Base-by-base conservation (phyloP, 768 basidiomycete genomes). In the Postia placenta region DNA sequence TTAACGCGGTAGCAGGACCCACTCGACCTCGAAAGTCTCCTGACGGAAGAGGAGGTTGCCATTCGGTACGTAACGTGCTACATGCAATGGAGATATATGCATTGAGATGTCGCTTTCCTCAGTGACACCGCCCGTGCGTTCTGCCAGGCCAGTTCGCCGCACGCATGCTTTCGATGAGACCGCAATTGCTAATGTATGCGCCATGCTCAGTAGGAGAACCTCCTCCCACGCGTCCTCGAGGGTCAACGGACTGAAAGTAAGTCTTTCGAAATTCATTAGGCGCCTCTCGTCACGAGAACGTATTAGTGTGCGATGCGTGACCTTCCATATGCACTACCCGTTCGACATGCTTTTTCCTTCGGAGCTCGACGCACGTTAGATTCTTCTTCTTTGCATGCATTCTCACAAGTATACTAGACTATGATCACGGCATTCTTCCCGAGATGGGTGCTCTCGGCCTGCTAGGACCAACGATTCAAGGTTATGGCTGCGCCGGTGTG, bases 391-490 rank as follows among this genome's bases (percentile, higher is more conserved):
- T 7, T 33, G 30, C 9, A 33, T 7, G 15, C 30, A 33, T 7
- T 7, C 15, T 33, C 9, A 33, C 15, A 7, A 33, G 9, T 33
- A 7, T 33, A 7, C 15, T 33, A 90, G 89, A 86, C 60, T 94
- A 92, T 66, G 76, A 93, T 66, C 74, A 74, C 50, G 69, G 74
- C 5, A 81, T 92, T 43, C 72, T 97, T 19, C 80, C 81, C 7
- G 91, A 95, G 64, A 96, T 97, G 94, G 95, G 95, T 4, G 79
- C 83, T 52, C 72, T 97, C 3, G 95, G 95, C 2, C 69, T 97
- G 12, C 74, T 98, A 1, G 95, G 95, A 0, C 84, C 94, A 2
- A 98, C 94, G 0, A 97, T 97, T 55, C 65, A 85, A 50, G 94
- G 92, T 0, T 96, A 96, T 55, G 92, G 89, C 20, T 98, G 95